Conservation (phyloP, 495 filamentous ascomycete genomes). For the Penicillium malachiteum region DNA sequence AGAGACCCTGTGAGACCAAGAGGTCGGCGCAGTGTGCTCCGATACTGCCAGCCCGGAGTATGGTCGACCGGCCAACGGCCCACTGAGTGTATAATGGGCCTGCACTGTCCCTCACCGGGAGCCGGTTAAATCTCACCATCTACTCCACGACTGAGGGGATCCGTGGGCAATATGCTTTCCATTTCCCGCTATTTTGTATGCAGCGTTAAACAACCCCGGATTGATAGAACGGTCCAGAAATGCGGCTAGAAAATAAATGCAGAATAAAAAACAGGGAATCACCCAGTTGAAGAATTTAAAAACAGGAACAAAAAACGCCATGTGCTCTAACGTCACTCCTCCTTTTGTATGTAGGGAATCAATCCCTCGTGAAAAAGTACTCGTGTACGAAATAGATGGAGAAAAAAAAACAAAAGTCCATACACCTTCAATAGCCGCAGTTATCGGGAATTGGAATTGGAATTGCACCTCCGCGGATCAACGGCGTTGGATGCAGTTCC, state of each 20-base stretch:
- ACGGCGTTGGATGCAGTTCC: slow-evolving; percentile 74
- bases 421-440: neutral
- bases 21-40: slow-evolving; percentile 45
- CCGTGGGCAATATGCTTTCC: neutral
- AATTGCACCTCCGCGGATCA: slow-evolving; percentile 10
- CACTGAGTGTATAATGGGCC: slow-evolving; percentile 21
- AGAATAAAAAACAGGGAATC: neutral
- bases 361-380: too few relatives aligned
- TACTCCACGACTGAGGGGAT: slow-evolving; percentile 10
- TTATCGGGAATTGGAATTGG: slow-evolving; percentile 1
- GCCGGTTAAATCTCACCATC: slow-evolving; percentile 27
- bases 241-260: slow-evolving; percentile 2
- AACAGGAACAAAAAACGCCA: neutral
- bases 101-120: slow-evolving; percentile 27
- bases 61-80: slow-evolving; percentile 32
- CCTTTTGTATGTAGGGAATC: neutral
- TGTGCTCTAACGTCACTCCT: neutral
- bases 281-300: neutral
- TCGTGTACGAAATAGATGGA: neutral
- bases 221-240: neutral
- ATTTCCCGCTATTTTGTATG: slow-evolving; percentile 10
- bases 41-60: slow-evolving; percentile 25
- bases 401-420: neutral
- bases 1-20: slow-evolving; percentile 1
- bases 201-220: slow-evolving; percentile 7